Base-by-base conservation (phyloP, 768 basidiomycete genomes). In the Clitopilus passeckerianus region DNA sequence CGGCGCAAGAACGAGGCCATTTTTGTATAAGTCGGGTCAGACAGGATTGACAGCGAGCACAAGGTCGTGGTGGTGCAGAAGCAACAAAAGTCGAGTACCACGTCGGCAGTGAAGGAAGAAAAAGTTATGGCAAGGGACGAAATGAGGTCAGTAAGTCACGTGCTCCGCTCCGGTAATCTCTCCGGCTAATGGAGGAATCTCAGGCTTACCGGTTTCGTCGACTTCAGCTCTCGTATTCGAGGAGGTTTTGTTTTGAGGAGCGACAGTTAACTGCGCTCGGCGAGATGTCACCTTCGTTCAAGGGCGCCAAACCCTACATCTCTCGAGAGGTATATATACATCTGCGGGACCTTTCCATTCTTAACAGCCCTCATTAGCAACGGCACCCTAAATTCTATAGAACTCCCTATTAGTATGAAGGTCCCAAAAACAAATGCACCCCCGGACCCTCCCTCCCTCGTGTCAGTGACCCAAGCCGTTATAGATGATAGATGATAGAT, bases 1-100 rank as follows among this genome's bases (percentile, higher is more conserved):
- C 80, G 76, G 56, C 83, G 76, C 53, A 86, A 71, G 66, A 82
- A 79, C 15, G 74, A 75, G 7, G 77, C 77, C 82, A 84, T 83
- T 65, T 65, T 69, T 59, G 22, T 18, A n/a, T 50, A 50, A 50
- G 46, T 50, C 12, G 46, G 46, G 46, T 50, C 46, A 12, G 46
- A 50, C 46, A 50, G 46, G 18, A 18, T 50, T 50, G 46, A 41
- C 5, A 18, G 22, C 46, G 46, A 50, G 4, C 3, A 12, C 37
- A 22, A 23, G 46, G 46, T 50, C 3, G 37, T 41, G 37, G 37
- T 41, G 46, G 46, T 50, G 18, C 9, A 18, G 12, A 50, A 18
- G n/a, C 16, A 50, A 22, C 4, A 5, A 22, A 18, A 20, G 22
- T 9, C 46, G 22, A 50, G 46, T 50, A 16, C 46, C 46, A 50